Conservation (phyloP, 176 grass and related monocot genomes). For the Themeda triandra region DNA sequence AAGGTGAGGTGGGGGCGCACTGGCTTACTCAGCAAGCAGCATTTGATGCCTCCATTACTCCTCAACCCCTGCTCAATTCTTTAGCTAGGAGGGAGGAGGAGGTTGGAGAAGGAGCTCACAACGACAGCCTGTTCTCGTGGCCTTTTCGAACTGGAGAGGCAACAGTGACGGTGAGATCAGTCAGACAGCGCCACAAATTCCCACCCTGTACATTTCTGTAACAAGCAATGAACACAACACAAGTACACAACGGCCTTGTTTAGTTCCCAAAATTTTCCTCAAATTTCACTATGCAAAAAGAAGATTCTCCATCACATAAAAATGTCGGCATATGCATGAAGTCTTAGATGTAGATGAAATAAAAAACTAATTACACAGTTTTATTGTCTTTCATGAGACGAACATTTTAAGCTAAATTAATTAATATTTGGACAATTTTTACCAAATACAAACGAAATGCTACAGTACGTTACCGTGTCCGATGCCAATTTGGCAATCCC, state of each 20-base stretch:
- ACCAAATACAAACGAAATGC: no score
- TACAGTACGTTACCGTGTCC: no score
- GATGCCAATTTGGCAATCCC: no score
- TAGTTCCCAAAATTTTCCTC: no score
- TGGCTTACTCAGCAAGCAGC: constrained; percentile 36
- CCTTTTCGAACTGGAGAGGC: neutral
- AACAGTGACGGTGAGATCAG: neutral
- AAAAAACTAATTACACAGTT: no score
- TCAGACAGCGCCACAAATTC: constrained; percentile 8
- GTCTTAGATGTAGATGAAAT: no score
- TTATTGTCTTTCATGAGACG: no score
- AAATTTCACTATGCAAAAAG: no score
- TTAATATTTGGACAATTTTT: no score
- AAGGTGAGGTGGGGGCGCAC: neutral
- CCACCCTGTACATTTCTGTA: constrained; percentile 16
- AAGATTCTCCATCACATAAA: no score
- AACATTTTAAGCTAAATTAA: no score
- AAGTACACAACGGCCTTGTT: neutral
- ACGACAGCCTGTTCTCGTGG: constrained; percentile 34
- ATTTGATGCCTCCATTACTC: constrained; percentile 55
- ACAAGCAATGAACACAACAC: neutral
- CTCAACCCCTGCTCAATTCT: constrained; percentile 33
- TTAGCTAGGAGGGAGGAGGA: constrained; percentile 10
- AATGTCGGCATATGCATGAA: no score
- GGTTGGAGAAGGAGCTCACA: constrained; percentile 32